These are phyloP conservation scores for Paramyrothecium roridum DNA, from an alignment of 2,329 filamentous ascomycete species.

Conservation along the genomic window DNA sequence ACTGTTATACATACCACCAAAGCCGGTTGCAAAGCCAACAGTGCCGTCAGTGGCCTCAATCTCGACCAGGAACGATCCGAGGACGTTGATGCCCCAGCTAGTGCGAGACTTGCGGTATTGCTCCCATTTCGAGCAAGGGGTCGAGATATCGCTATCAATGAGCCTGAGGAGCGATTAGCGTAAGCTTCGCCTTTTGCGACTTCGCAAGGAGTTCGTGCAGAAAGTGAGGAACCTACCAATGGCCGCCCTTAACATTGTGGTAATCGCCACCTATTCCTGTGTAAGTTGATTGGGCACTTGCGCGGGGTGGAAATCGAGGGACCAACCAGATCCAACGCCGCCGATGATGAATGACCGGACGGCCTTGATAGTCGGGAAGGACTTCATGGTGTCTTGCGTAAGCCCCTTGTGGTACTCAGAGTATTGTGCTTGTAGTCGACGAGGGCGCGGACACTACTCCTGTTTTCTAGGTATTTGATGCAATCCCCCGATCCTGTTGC, in stretches of 20 bases:
- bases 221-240: slow-evolving; percentile 49
- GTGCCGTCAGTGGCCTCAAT: slow-evolving; percentile 86
- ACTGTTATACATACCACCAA: slow-evolving; percentile 58
- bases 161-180: slow-evolving; percentile 57
- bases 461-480: too few species aligned
- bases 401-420: neutral
- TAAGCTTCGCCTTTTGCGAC: slow-evolving; percentile 1
- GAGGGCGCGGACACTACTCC: too few species aligned
- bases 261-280: slow-evolving; percentile 67
- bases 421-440: too few species aligned
- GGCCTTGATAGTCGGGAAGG: slow-evolving; percentile 74
- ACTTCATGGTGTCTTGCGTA: slow-evolving; percentile 33
- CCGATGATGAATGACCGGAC: slow-evolving; percentile 68
- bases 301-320: neutral
- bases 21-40: slow-evolving; percentile 91
- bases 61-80: slow-evolving; percentile 89
- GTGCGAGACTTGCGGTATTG: slow-evolving; percentile 84
- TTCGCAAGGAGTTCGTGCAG: neutral
- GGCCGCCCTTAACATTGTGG: slow-evolving; percentile 80
- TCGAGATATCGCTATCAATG: slow-evolving; percentile 88
- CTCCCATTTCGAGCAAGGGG: slow-evolving; percentile 86
- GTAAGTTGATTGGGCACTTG: neutral
- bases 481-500: too few species aligned
- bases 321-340: slow-evolving; percentile 27
- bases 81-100: slow-evolving; percentile 92